A percentile compares a stretch with the other conserved stretches of the same genome.
phyloP scores from a whole-genome alignment of 371 early-diverging fungal genomes.

The Rhizoclosmatium hyalinum region DNA sequence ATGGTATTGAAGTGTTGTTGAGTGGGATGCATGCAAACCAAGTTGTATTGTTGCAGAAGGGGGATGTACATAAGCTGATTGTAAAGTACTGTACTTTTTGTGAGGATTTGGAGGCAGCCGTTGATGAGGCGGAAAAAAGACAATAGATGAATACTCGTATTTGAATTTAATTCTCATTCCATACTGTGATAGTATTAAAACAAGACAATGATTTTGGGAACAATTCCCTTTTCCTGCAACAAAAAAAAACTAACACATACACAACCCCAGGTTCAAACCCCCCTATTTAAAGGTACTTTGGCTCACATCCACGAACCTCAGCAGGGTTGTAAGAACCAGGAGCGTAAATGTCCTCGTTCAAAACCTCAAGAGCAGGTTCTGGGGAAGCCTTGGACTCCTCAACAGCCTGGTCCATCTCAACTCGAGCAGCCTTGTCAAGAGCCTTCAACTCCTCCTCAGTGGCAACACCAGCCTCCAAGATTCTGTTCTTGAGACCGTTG shows the following conservation, averaged over 20 bases:
- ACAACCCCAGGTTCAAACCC: no score
- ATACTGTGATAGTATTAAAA: no score
- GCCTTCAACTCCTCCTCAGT: constrained; percentile 91
- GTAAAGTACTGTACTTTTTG: constrained; percentile 1
- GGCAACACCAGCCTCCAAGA: constrained; percentile 73
- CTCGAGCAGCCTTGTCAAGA: constrained; percentile 90
- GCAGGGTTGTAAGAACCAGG: constrained; percentile 73
- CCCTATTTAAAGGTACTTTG: constrained; percentile 8
- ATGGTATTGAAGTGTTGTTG: constrained; percentile 28
- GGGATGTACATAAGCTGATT: constrained; percentile 16
- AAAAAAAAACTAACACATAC: no score
- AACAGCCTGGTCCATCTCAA: constrained; percentile 83
- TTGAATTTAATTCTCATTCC: no score
- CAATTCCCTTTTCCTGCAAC: no score
- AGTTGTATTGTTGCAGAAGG: constrained; percentile 13
- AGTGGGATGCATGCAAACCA: constrained; percentile 27
- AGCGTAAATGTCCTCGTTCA: constrained; percentile 86
- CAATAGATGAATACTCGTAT: no score
- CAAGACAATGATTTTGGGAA: no score
- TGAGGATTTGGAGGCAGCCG: constrained; percentile 25
- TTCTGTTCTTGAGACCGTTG: constrained; percentile 83
- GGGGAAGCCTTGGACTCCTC: constrained; percentile 85
- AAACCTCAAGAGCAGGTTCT: constrained; percentile 76
- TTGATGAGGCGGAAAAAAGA: not conserved
- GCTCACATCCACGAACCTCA: constrained; percentile 73